Evolutionary conservation across 768 basidiomycete species (phyloP).

Genomic region (Fomitopsis serialis): DNA sequence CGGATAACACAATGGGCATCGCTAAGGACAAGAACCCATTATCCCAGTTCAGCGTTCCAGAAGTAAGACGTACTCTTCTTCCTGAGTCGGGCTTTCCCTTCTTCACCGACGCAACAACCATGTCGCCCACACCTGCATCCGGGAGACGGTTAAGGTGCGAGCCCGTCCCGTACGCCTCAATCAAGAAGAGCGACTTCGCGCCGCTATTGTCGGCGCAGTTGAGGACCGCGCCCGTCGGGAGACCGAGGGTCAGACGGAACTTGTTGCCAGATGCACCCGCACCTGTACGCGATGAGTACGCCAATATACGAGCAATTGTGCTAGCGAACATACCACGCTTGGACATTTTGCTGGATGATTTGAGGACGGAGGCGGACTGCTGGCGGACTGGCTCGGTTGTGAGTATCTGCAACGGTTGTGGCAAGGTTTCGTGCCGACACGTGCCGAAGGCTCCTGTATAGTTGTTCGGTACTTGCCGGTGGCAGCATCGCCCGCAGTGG

Average conservation of each 20-base stretch:
- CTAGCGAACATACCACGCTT: conserved; percentile 29
- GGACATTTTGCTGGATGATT: conserved; percentile 28
- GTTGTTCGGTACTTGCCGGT: conserved; percentile 10
- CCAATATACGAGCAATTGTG: neutral
- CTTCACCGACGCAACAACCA: conserved; percentile 97
- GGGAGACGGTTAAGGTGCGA: conserved; percentile 96
- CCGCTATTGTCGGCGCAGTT: conserved; percentile 99
- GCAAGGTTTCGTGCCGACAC: conserved; percentile 22
- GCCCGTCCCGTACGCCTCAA: conserved; percentile 94
- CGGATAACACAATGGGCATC: conserved; percentile 94
- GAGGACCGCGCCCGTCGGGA: conserved; percentile 89
- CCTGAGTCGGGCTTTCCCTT: conserved; percentile 99
- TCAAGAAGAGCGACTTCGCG: conserved; percentile 92
- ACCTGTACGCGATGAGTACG: conserved; percentile 22
- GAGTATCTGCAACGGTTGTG: conserved; percentile 1
- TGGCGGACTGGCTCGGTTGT: conserved; percentile 14
- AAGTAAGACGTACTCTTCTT: conserved; percentile 83
- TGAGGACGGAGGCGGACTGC: too few species aligned
- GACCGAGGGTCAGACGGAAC: conserved; percentile 92
- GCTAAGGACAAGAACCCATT: conserved; percentile 40
- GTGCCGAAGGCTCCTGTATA: conserved; percentile 24
- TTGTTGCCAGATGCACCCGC: conserved; percentile 86
- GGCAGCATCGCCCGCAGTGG: too few species aligned
- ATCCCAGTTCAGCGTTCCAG: neutral
- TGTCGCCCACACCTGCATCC: conserved; percentile 91